Percentiles rank a stretch among this genome's conserved stretches.
These are phyloP conservation scores for Wallacemonas sp. DNA, from an alignment of 208 protist genomes.

Conservation along the genomic window DNA sequence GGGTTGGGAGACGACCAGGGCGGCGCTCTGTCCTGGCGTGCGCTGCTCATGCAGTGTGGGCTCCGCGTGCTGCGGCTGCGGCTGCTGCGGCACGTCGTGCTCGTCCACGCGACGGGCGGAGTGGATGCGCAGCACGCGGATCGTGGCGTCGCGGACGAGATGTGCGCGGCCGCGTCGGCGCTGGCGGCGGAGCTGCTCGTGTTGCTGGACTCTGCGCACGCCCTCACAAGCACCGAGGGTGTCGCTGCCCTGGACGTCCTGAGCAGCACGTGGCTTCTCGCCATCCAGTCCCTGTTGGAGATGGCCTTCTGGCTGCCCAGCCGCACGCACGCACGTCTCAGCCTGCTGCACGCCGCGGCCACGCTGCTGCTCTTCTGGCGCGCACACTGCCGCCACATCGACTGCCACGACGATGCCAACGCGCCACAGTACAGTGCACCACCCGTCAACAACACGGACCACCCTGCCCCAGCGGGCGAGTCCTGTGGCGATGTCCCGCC, in stretches of 20 bases:
- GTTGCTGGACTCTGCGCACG: conserved; percentile 1
- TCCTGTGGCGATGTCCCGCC: not conserved
- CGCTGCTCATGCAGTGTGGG: not conserved
- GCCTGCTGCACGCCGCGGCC: conserved; percentile 19
- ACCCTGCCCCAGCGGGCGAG: not conserved
- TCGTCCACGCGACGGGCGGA: not conserved
- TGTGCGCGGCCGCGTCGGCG: conserved; percentile 14
- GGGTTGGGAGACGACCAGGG: too few species aligned
- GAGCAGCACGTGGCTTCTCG: conserved; percentile 16
- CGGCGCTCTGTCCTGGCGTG: too few species aligned
- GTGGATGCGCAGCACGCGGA: not conserved
- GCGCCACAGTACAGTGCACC: too few species aligned
- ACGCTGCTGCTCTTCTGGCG: not conserved
- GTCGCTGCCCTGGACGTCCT: too few species aligned
- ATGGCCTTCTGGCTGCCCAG: not conserved
- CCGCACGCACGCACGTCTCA: conserved; percentile 5
- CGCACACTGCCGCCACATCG: not conserved
- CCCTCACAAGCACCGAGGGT: not conserved
- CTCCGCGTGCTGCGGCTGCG: conserved; percentile 24
- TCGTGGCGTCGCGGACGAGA: not conserved
- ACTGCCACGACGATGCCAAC: not conserved
- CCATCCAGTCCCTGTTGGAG: conserved; percentile 20
- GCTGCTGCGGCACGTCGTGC: conserved; percentile 28
- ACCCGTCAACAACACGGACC: too few species aligned
- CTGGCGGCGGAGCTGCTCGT: conserved; percentile 15